Evolutionary conservation across 2,329 filamentous ascomycete genomes (phyloP).

Genomic region (Cadophora sp.): DNA sequence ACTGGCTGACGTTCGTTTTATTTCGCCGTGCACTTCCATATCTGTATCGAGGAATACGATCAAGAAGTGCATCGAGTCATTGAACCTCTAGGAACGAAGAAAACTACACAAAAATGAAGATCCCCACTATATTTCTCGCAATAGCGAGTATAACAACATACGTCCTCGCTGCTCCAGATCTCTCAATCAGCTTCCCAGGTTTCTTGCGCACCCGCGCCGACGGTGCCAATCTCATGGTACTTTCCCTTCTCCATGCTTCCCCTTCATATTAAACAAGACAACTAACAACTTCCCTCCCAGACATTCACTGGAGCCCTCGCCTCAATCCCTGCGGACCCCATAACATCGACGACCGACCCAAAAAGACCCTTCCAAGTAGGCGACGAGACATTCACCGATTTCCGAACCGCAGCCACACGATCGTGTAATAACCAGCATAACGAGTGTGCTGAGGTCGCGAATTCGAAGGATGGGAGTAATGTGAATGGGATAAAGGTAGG

Average conservation of each 20-base stretch:
- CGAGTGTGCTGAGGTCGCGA: slow-evolving; percentile 28
- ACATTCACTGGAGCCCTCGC: slow-evolving; percentile 23
- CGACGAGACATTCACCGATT: slow-evolving; percentile 31
- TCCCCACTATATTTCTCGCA: not conserved
- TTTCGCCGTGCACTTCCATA: not conserved
- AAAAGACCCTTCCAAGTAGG: slow-evolving; percentile 29
- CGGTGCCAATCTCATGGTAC: slow-evolving; percentile 17
- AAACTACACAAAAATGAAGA: not conserved
- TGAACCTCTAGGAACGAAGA: too few species aligned
- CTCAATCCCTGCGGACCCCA: slow-evolving; percentile 19
- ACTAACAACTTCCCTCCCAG: slow-evolving; percentile 3
- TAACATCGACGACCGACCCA: slow-evolving; percentile 22
- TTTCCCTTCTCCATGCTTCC: not conserved
- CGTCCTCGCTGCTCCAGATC: slow-evolving; percentile 16
- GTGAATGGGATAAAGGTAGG: slow-evolving; percentile 30
- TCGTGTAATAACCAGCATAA: slow-evolving; percentile 35
- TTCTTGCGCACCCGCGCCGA: slow-evolving; percentile 37
- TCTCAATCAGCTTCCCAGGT: slow-evolving; percentile 26
- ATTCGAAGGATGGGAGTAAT: slow-evolving; percentile 22
- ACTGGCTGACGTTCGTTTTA: too few species aligned
- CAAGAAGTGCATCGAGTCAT: too few species aligned
- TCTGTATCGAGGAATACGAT: too few species aligned
- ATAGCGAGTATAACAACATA: not conserved
- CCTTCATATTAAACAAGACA: too few species aligned
- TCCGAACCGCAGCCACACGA: slow-evolving; percentile 22